Conservation (phyloP, 306 rosid species). For the Casuarina equisetifolia region DNA sequence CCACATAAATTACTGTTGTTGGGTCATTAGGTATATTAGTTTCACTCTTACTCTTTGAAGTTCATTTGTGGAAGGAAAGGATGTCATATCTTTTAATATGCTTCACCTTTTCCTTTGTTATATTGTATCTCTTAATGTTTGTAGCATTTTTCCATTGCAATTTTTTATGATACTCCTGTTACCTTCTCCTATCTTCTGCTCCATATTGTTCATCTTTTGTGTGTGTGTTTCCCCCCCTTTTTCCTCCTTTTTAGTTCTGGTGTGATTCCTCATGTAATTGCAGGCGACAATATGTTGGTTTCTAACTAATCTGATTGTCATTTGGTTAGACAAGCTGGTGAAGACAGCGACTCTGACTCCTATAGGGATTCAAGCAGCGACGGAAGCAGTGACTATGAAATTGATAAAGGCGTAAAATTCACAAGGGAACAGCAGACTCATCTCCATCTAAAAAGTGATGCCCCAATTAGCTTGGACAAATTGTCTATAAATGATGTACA, state of each 20-base stretch:
- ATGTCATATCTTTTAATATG: background rate
- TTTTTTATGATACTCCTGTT: background rate
- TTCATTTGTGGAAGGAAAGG: background rate
- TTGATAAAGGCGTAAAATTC: constrained; percentile 39
- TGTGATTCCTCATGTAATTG: constrained; percentile 10
- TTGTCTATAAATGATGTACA: constrained; percentile 47
- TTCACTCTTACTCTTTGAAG: background rate
- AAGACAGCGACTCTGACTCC: constrained; percentile 64
- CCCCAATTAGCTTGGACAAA: constrained; percentile 36
- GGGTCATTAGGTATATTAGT: background rate
- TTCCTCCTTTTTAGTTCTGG: background rate
- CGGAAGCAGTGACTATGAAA: constrained; percentile 75
- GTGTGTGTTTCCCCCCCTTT: background rate
- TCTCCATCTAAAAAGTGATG: constrained; percentile 35
- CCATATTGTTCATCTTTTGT: background rate
- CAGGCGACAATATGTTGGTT: background rate
- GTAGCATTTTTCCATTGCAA: background rate
- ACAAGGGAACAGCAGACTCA: constrained; percentile 32
- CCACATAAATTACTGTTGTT: background rate
- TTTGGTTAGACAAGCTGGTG: constrained; percentile 49
- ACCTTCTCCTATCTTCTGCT: background rate
- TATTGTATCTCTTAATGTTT: background rate
- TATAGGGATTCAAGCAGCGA: constrained; percentile 79
- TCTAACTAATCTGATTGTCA: constrained; percentile 21
- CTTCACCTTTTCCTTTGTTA: background rate